Percentiles rank a stretch among this genome's conserved stretches.
phyloP scores from a whole-genome alignment of 805 yeast genomes.

The Barnettozyma californica region DNA sequence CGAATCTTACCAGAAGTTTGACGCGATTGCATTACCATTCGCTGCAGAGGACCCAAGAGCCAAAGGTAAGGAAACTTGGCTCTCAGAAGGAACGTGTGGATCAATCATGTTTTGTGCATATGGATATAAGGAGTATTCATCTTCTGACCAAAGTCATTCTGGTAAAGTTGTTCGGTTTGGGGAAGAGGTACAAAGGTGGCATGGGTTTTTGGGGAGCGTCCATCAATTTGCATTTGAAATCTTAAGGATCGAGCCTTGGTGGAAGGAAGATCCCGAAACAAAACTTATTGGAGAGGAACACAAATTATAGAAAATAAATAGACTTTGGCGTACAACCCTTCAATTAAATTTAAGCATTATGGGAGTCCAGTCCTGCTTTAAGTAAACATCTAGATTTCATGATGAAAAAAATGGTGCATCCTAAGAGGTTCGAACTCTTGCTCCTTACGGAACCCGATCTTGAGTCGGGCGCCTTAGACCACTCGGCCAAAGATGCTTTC shows the following conservation, averaged over 20 bases:
- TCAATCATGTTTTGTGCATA: slow-evolving; percentile 44
- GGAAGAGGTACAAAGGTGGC: slow-evolving; percentile 17
- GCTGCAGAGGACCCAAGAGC: slow-evolving; percentile 38
- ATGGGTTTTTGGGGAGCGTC: slow-evolving; percentile 30
- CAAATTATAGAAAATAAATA: not conserved
- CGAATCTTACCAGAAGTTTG: slow-evolving; percentile 33
- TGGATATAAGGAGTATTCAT: slow-evolving; percentile 7
- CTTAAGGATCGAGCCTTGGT: not conserved
- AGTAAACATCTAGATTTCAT: no score
- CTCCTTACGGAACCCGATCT: slow-evolving; percentile 1
- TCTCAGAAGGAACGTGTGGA: slow-evolving; percentile 51
- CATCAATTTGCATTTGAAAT: slow-evolving; percentile 3
- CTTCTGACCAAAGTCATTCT: slow-evolving; percentile 6
- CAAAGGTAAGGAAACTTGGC: slow-evolving; percentile 40
- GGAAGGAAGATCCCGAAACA: not conserved
- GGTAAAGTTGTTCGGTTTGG: slow-evolving; percentile 22
- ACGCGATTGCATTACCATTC: slow-evolving; percentile 46
- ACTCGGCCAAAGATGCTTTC: slow-evolving; percentile 1
- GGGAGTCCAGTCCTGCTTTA: no score
- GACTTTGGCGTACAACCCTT: not conserved
- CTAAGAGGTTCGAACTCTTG: slow-evolving; percentile 1
- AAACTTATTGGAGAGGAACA: no score
- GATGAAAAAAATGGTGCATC: not conserved
- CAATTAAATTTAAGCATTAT: no score
- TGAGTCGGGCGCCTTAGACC: slow-evolving; percentile 2